Percentiles rank a stretch among this genome's conserved stretches.
Conservation (phyloP, 2,329 filamentous ascomycete genomes). For the Penicillium sp. region DNA sequence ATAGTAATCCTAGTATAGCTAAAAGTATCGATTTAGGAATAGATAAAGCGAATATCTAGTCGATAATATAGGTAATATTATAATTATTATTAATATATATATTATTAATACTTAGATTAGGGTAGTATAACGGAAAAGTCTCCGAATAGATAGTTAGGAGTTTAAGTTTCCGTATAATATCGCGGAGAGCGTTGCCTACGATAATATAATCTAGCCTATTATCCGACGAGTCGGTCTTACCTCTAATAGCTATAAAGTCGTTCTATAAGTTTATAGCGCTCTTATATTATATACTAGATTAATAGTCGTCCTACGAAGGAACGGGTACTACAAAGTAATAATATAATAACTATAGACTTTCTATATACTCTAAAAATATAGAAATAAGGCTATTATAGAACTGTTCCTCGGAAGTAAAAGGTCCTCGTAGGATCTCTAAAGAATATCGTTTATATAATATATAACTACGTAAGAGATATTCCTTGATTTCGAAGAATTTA, state of each 20-base stretch:
- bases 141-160: neutral
- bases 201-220: conserved; percentile 29
- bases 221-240: conserved; percentile 18
- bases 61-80: neutral
- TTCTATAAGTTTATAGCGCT: conserved; percentile 21
- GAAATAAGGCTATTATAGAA: neutral
- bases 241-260: conserved; percentile 23
- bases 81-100: neutral
- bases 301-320: conserved; percentile 9
- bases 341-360: conserved; percentile 15
- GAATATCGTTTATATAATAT: neutral
- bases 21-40: neutral
- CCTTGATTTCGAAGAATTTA: neutral
- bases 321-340: conserved; percentile 19
- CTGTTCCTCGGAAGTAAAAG: neutral
- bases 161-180: conserved; percentile 9
- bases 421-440: neutral
- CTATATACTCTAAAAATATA: conserved; percentile 5
- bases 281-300: conserved; percentile 11
- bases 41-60: neutral
- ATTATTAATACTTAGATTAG: neutral
- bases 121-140: neutral
- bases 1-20: neutral
- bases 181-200: conserved; percentile 17
- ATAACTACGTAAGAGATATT: neutral